Base-by-base conservation (phyloP, 2,329 filamentous ascomycete species). In the Talaromyces atroroseus region DNA sequence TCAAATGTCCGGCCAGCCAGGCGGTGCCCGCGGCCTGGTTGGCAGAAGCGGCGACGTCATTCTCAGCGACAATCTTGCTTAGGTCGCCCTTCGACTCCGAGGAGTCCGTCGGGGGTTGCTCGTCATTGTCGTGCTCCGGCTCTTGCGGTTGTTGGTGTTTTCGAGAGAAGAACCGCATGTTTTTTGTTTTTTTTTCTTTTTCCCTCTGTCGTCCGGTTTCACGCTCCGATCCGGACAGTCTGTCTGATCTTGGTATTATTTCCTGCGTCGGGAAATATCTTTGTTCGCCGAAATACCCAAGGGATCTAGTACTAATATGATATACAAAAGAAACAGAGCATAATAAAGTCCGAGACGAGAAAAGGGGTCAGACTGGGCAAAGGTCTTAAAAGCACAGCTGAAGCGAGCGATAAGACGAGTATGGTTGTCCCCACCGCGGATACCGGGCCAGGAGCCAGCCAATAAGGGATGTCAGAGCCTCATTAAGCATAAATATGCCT, bases 1-100 rank as follows among this genome's bases (percentile, higher is more conserved):
- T 87, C 47, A 92, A 76, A 70, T 95, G 91, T n/a, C 90, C 91
- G 10, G 68, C 67, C 38, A 73, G 63, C 70, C 71, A 73, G 36
- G 63, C 70, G 11, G 66, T 70, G 21, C 71, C 67, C 6, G 69
- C 62, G 16, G 71, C 71, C 55, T 71, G 68, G 45, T 64, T 65
- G 23, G 70, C 71, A 21, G 71, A 71, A 14, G 68, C 70, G 49
- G 63, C 62, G 48, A 66, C 61, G 59, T 73, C 71, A 61, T 72
- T 72, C 51, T 71, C 67, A 2, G 64, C 64, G 12, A 66, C 64
- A 34, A 66, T 66, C 45, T 63, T 59, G 36, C 65, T 65, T 49
- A 64, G 64, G 52, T 66, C 56, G 24, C 65, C 54, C 29, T 58
- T 54, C 5, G 54, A 29, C 8, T 38, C 49, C 21, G 34, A 26